These are phyloP conservation scores for Aciculosporium take DNA, from an alignment of 2,329 filamentous ascomycete species.

Conservation along the genomic window DNA sequence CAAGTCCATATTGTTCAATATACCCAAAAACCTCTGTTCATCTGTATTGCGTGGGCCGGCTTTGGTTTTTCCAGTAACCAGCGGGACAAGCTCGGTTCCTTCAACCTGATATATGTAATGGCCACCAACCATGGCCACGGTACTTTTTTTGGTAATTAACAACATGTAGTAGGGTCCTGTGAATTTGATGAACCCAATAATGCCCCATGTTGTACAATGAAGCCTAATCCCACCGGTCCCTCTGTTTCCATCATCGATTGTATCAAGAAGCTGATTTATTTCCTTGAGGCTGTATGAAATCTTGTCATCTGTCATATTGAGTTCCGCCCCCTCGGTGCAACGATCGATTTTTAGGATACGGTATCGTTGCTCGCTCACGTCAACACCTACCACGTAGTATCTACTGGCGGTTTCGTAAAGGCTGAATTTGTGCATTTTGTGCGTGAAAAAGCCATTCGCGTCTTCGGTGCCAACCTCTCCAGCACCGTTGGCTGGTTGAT, in stretches of 20 bases:
- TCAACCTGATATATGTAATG: conserved; percentile 95
- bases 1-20: conserved; percentile 81
- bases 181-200: conserved; percentile 90
- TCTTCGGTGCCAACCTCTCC: conserved; percentile 18
- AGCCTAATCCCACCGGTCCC: conserved; percentile 79
- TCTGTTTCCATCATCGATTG: conserved; percentile 91
- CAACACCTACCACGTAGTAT: conserved; percentile 89
- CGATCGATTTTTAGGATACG: conserved; percentile 91
- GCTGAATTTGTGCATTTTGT: conserved; percentile 91
- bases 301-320: conserved; percentile 84
- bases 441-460: conserved; percentile 25
- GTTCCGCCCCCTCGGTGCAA: conserved; percentile 59
- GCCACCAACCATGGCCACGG: conserved; percentile 88
- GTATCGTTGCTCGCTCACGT: conserved; percentile 78
- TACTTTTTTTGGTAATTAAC: conserved; percentile 86
- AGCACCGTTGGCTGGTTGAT: conserved; percentile 2
- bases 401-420: conserved; percentile 87
- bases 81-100: conserved; percentile 76
- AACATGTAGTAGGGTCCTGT: conserved; percentile 97
- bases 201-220: conserved; percentile 81
- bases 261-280: conserved; percentile 83
- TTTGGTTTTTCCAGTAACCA: conserved; percentile 64
- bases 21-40: conserved; percentile 76
- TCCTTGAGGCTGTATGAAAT: conserved; percentile 86
- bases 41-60: conserved; percentile 70